Conservation (phyloP, 768 basidiomycete species). For the Amanita jacksonii region DNA sequence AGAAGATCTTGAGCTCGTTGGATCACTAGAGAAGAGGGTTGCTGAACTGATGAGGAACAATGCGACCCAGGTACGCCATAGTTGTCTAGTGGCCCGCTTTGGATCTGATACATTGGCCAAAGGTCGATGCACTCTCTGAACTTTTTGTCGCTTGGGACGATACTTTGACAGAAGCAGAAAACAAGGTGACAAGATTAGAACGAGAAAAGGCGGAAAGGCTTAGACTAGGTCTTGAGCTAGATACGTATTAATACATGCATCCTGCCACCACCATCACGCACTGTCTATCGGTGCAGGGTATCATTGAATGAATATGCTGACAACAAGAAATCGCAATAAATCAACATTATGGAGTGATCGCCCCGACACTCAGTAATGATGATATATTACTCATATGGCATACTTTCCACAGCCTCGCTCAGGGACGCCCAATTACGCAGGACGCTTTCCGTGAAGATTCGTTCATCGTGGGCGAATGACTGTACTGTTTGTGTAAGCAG, state of each 20-base stretch:
- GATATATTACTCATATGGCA: slow-evolving; percentile 70
- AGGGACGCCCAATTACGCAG: slow-evolving; percentile 69
- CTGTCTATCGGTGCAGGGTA: not conserved
- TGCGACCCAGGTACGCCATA: slow-evolving; percentile 50
- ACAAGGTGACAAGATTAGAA: slow-evolving; percentile 46
- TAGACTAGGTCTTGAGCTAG: slow-evolving; percentile 49
- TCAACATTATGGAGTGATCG: not conserved
- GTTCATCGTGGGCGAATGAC: slow-evolving; percentile 66
- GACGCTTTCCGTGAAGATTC: slow-evolving; percentile 53
- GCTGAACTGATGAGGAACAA: slow-evolving; percentile 58
- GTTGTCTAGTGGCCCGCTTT: not conserved
- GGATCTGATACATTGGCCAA: not conserved
- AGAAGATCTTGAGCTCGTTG: slow-evolving; percentile 48
- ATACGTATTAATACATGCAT: not conserved
- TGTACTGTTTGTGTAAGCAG: slow-evolving; percentile 68
- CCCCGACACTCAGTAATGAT: not conserved
- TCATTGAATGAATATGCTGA: not conserved
- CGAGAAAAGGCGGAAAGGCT: slow-evolving; percentile 48
- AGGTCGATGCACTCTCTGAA: slow-evolving; percentile 79
- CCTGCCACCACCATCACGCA: too few species aligned
- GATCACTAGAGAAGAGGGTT: slow-evolving; percentile 56
- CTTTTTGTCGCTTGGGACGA: slow-evolving; percentile 85
- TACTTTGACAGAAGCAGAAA: slow-evolving; percentile 57
- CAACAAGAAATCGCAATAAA: slow-evolving; percentile 1
- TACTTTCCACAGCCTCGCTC: slow-evolving; percentile 57